Conservation (phyloP, 2,329 filamentous ascomycete genomes). For the Aphanoascus verrucosus region DNA sequence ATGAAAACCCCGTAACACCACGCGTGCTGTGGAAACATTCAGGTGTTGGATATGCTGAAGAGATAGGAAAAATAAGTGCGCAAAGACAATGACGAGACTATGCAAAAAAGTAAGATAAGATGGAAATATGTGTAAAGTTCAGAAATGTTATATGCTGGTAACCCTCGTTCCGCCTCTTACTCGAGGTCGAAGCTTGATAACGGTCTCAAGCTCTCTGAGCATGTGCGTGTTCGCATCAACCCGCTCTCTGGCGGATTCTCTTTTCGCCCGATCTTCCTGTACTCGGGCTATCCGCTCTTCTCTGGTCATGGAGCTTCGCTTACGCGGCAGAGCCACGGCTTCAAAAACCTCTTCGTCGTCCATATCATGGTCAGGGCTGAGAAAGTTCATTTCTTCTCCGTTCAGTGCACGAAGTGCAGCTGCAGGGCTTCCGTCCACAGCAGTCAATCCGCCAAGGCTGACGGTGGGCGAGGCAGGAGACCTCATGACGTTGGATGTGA, state of each 20-base stretch:
- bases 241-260: slow-evolving; percentile 60
- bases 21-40: neutral
- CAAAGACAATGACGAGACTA: neutral
- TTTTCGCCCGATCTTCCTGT: slow-evolving; percentile 70
- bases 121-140: neutral
- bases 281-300: slow-evolving; percentile 83
- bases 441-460: slow-evolving; percentile 38
- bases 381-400: slow-evolving; percentile 47
- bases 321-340: slow-evolving; percentile 64
- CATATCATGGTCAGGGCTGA: slow-evolving; percentile 22
- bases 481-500: slow-evolving; percentile 35
- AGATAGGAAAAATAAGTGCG: neutral
- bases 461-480: slow-evolving; percentile 37
- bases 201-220: slow-evolving; percentile 82
- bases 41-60: neutral
- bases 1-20: neutral
- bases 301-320: slow-evolving; percentile 59
- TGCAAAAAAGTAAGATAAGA: neutral
- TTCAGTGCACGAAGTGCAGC: slow-evolving; percentile 70
- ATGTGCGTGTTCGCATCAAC: slow-evolving; percentile 76
- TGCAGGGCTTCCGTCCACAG: slow-evolving; percentile 47
- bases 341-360: slow-evolving; percentile 72
- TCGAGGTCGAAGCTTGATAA: slow-evolving; percentile 55
- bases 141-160: slow-evolving; percentile 32
- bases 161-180: slow-evolving; percentile 22